Evolutionary conservation across 805 yeast genomes (phyloP).

Genomic region (Schizosaccharomyces osmophilus): DNA sequence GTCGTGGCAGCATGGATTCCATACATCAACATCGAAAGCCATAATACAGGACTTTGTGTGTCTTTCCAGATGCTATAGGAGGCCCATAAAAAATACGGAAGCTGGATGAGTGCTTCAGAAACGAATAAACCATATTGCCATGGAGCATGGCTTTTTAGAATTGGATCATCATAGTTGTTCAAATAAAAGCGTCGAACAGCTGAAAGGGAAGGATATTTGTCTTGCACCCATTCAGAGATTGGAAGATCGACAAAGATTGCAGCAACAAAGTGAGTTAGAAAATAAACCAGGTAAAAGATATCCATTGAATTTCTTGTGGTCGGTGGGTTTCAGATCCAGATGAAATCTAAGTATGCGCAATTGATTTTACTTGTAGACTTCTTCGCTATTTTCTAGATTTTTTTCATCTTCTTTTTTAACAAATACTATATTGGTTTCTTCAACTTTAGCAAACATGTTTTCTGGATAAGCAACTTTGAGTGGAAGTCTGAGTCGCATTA

Average conservation of each 20-base stretch:
- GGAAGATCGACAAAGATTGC: not conserved
- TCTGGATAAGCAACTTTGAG: no score
- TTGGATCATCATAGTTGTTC: not conserved
- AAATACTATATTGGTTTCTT: no score
- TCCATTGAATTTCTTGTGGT: not conserved
- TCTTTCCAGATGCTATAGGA: not conserved
- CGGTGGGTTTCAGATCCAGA: not conserved
- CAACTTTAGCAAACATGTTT: no score
- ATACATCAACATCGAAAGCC: not conserved
- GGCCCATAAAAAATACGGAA: not conserved
- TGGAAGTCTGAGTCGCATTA: no score
- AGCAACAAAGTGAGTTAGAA: not conserved
- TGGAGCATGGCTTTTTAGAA: not conserved
- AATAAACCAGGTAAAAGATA: not conserved
- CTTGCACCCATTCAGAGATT: not conserved
- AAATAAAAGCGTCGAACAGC: not conserved
- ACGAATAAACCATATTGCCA: not conserved
- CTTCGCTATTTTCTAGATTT: no score
- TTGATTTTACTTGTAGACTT: no score
- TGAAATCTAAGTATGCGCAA: not conserved
- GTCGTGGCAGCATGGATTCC: not conserved
- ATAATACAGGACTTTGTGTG: not conserved
- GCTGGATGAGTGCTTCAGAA: not conserved
- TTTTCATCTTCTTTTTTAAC: no score
- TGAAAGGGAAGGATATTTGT: not conserved